Base-by-base conservation (phyloP, 495 filamentous ascomycete species). In the Podospora fimiseda region DNA sequence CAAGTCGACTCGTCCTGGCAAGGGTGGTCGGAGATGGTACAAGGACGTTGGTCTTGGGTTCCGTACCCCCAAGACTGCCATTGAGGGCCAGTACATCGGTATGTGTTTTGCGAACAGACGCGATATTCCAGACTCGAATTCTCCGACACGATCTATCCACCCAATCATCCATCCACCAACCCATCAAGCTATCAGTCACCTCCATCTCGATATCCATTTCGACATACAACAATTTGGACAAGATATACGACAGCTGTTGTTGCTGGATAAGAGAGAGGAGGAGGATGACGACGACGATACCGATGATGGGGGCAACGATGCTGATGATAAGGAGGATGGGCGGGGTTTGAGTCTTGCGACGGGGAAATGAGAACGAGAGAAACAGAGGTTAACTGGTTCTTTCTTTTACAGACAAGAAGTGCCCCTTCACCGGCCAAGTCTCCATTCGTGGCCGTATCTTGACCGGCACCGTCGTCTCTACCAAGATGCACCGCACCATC, bases 391-490 rank as follows among this genome's bases (percentile, higher is more conserved):
- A 55, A 63, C 52, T 18, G 48, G 53, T 45, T 46, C 48, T 61
- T 56, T 59, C 50, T 40, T 58, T 38, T 68, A 68, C 72, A 96
- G 93, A 99, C 84, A 96, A 99, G 86, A 99, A 99, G 82, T 99
- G 93, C 85, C 93, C 93, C 64, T 99, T 97, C 85, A 95, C 89
- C 60, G 94, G 94, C 71, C 78, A 88, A 69, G 90, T 97, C 66
- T 95, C 90, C 63, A 96, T 97, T 82, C 93, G 93, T 79, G 93
- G 93, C 72, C 91, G 93, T 91, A 96, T 99, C 86, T 81, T 99
- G 60, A 96, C 92, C 68, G 93, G 93, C 68, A 94, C 88, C 71
- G 93, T 99, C 65, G 88, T 97, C 71, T 96, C 90, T 59, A 99
- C 94, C 72, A 96, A 96, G 87, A 96, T 96, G 91, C 91, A 96